Base-by-base conservation (phyloP, 371 early-diverging fungal genomes). In the Mortierella polycephala region DNA sequence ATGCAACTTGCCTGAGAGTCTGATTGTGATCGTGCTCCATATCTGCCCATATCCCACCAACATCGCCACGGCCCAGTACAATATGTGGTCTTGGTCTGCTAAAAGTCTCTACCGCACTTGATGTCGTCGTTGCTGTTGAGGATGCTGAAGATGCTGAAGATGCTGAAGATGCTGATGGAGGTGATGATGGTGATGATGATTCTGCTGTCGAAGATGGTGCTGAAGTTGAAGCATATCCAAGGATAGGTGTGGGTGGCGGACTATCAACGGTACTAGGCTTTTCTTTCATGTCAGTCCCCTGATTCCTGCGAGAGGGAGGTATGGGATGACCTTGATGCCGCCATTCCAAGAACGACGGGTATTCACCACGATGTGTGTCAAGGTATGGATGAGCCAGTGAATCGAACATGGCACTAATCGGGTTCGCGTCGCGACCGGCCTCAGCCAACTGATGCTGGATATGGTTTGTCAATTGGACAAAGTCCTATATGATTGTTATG, bases 21-120 rank as follows among this genome's bases (percentile, higher is more conserved):
- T 72, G 71, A 16, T 69, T 75, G 44, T 74, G 71, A 14, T 74
- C 75, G 6, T 71, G 54, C 0, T 69, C 75, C 68, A 81, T 66
- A 14, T 81, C 81, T 14, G 81, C 81, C 81, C 81, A 81, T 16
- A 75, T 75, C 2, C 81, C 81, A 3, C 81, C 81, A 23, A 71
- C 64, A 7, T 75, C 65, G 14, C 81, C 81, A n/a, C 75, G 70
- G 0, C 81, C 81, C 18, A 81, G 46, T 7, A 81, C 81, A 9
- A 75, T 23, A 49, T 81, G 81, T 4, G 75, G 56, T 40, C 75
- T 68, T 21, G 60, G 56, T 6, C 64, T 74, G 49, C 57, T 63
- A 13, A 3, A 14, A 60, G 44, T 51, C n/a, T 53, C 13, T 18
- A 10, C 21, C 23, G 7, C 55, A 12, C 5, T 11, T 37, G 55